These are phyloP conservation scores for Hymenoscyphus albidus DNA, from an alignment of 2,329 filamentous ascomycete species.

Conservation along the genomic window DNA sequence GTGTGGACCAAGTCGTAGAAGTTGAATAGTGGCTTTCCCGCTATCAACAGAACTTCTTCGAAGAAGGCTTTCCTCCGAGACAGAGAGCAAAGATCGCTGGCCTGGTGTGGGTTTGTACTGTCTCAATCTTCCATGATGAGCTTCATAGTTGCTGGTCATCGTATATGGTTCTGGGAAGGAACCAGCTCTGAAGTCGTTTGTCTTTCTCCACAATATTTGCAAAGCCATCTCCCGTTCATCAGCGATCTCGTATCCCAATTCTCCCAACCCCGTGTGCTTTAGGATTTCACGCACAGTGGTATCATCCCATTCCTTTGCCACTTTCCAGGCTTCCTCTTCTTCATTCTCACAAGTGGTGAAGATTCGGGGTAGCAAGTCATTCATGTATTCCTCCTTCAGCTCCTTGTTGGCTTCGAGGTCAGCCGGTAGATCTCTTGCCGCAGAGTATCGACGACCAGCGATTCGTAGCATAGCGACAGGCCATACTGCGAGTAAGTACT, in stretches of 20 bases:
- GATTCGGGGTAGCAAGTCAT: conserved; percentile 8
- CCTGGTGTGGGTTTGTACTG: not conserved
- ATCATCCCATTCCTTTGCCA: conserved; percentile 30
- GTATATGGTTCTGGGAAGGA: conserved; percentile 1
- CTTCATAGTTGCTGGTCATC: not conserved
- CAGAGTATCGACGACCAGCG: not conserved
- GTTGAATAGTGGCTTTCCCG: not conserved
- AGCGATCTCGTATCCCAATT: conserved; percentile 46
- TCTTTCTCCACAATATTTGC: conserved; percentile 51
- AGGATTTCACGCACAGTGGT: conserved; percentile 55
- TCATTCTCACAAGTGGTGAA: conserved; percentile 10
- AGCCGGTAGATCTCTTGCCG: not conserved
- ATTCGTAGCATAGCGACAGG: conserved; percentile 9
- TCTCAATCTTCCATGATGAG: not conserved
- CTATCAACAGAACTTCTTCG: not conserved
- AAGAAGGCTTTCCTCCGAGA: not conserved
- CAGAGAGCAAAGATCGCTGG: not conserved
- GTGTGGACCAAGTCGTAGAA: not conserved
- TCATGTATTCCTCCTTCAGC: conserved; percentile 14
- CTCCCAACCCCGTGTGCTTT: conserved; percentile 47
- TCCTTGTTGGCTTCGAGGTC: not conserved
- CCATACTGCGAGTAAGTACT: conserved; percentile 8
- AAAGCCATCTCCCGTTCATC: conserved; percentile 55
- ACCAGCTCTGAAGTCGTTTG: conserved; percentile 20
- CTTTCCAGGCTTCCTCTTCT: conserved; percentile 8